Evolutionary conservation across 257 asterid species (phyloP), one percentile per base, ranked within the genome.

Genomic region (Solanum microdontum): DNA sequence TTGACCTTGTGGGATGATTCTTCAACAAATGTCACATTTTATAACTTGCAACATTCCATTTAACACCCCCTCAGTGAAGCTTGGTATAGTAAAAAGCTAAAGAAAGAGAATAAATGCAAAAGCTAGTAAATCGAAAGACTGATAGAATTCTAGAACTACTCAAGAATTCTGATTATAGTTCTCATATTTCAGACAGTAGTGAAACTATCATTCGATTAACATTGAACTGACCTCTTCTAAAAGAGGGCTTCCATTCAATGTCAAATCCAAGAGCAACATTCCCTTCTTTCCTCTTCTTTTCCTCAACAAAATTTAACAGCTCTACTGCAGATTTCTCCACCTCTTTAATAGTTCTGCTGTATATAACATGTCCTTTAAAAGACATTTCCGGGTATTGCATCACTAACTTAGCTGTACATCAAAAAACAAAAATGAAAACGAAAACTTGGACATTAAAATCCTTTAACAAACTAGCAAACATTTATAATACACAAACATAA

Each of bases 221-320:
- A 48, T 28, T 82, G 85, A 30, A 26, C 72, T 82, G 68, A 96
- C 99, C 99, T 92, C 90, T 93, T 89, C 85, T 93, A 87, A 96
- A 94, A 82, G 93, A 87, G 90, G 99, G 98, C 89, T 89, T 94
- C 99, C 99, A 96, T 92, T 96, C 99, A 48, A 96, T 92, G 87
- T 96, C 99, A 90, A 95, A 94, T 88, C 99, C 99, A 87, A 96
- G 98, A 84, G 93, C 88, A 89, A 94, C 94, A 32, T 87, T 86
- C 30, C 92, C 94, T 55, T 91, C 96, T 36, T 87, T 84, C 66
- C 92, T 92, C 90, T 86, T 94, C 91, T 92, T 93, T 64, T 91
- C 92, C 92, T 93, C 95, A 75, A 93, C 92, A 89, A 96, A 93
- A 45, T 91, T 90, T 62, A 95, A 90, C 90, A 96, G 98, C 92